phyloP scores from a whole-genome alignment of 192 early-diverging fungal genomes.

The Mortierella claussenii region DNA sequence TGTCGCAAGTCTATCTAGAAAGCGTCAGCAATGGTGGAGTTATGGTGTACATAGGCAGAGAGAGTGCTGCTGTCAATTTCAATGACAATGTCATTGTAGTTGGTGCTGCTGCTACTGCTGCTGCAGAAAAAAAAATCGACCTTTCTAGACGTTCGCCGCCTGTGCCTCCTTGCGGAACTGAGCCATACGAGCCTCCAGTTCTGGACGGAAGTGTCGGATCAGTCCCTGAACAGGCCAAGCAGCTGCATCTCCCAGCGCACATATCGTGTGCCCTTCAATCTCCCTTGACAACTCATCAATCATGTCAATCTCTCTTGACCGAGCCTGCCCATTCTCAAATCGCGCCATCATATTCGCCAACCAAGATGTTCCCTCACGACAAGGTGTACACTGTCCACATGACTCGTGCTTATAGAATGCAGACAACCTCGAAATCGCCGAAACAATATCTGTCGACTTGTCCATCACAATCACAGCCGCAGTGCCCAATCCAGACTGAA shows the following conservation, averaged over 20 bases:
- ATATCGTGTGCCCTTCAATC: conserved; percentile 99
- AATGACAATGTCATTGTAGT: too few relatives aligned
- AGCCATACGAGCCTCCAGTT: conserved; percentile 75
- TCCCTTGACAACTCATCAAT: conserved; percentile 94
- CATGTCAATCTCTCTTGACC: conserved; percentile 91
- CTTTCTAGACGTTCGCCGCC: too few relatives aligned
- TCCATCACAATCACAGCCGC: conserved; percentile 42
- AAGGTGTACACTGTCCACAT: conserved; percentile 99
- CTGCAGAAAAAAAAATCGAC: too few relatives aligned
- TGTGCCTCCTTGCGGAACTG: conserved; percentile 45
- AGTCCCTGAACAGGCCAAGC: conserved; percentile 97
- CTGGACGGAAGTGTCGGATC: conserved; percentile 93
- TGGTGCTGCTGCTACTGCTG: too few relatives aligned
- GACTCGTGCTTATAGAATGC: conserved; percentile 98
- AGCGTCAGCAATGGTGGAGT: too few relatives aligned
- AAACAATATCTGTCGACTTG: conserved; percentile 88
- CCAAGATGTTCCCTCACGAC: conserved; percentile 97
- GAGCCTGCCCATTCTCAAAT: conserved; percentile 89
- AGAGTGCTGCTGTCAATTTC: too few relatives aligned
- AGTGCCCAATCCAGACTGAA: conserved; percentile 75
- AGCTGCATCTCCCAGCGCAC: conserved; percentile 98
- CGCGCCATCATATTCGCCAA: conserved; percentile 96
- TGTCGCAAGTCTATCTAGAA: too few relatives aligned
- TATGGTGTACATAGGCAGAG: too few relatives aligned
- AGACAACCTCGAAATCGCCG: conserved; percentile 90